Evolutionary conservation across 2,329 filamentous ascomycete genomes (phyloP), one percentile per base, ranked within the genome.

Genomic region (Ceratocystis albifundus): DNA sequence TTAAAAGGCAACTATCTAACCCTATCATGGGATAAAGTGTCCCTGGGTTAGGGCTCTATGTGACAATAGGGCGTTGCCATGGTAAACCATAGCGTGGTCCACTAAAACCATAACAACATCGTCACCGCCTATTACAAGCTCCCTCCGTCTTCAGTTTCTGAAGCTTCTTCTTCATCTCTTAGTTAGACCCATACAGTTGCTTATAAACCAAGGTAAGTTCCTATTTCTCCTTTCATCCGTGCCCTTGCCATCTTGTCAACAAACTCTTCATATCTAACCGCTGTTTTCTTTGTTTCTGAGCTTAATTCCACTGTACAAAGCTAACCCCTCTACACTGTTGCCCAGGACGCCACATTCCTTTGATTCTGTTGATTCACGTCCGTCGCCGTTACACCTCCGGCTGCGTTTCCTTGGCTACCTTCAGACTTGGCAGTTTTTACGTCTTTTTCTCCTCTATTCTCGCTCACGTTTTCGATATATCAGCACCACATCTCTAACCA

Each of bases 281-380:
- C 15, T 17, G 4, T 7, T 22, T 20, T 30, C 25, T 20, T 30
- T 57, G n/a, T 28, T 17, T 22, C 22, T 15, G 22, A 5, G 30
- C 22, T 32, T 32, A 17, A 32, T 57, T 17, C 53, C 25, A 57
- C 17, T 25, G 2, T 17, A 2, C 28, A 28, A 12, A 57, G 53
- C 53, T 57, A 57, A 57, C 48, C n/a, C 48, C 48, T 57, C 48
- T 12, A 12, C 20, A 20, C 48, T 22, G 53, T 57, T 57, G 53
- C 30, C 53, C 28, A 57, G 53, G 53, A n/a, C 53, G 28, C 53
- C 22, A n/a, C 53, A 57, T 57, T 30, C 53, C 53, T 57, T 57
- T 57, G 12, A 41, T 46, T 30, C 32, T 62, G 46, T 10, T 5
- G 20, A 36, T 20, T 28, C 22, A 44, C 8, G 17, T 57, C 28